Conservation (phyloP, 768 basidiomycete genomes). For the Tylopilus vinaceipallidus region DNA sequence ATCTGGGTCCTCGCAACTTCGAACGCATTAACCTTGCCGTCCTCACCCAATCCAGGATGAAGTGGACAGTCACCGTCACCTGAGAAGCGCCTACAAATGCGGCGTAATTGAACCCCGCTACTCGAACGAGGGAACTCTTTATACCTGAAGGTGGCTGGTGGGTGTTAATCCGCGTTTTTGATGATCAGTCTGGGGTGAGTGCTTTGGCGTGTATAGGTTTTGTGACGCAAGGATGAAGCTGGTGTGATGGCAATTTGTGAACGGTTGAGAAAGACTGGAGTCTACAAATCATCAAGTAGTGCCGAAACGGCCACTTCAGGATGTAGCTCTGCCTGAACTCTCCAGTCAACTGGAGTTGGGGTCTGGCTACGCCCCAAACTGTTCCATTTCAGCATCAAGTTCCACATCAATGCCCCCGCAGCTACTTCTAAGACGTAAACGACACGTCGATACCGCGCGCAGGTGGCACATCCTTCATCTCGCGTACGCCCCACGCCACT, state of each 20-base stretch:
- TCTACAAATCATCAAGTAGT: too few species aligned
- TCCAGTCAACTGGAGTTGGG: too few species aligned
- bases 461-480: not conserved
- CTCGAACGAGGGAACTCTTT: conserved; percentile 4
- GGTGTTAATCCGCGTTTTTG: too few species aligned
- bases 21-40: conserved; percentile 3
- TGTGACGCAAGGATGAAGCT: not conserved
- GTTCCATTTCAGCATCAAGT: not conserved
- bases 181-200: not conserved
- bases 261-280: too few species aligned
- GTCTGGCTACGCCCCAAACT: not conserved
- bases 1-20: not conserved
- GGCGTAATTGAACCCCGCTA: too few species aligned
- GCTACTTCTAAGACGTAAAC: not conserved
- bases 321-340: too few species aligned
- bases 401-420: not conserved
- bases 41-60: conserved; percentile 4
- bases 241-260: not conserved
- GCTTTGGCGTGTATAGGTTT: conserved; percentile 1
- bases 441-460: not conserved
- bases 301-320: too few species aligned
- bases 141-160: conserved; percentile 6
- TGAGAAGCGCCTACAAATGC: too few species aligned
- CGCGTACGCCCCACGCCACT: not conserved
- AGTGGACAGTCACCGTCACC: conserved; percentile 3